Base-by-base conservation (phyloP, 2,329 filamentous ascomycete genomes). In the Alternaria ethzedia region DNA sequence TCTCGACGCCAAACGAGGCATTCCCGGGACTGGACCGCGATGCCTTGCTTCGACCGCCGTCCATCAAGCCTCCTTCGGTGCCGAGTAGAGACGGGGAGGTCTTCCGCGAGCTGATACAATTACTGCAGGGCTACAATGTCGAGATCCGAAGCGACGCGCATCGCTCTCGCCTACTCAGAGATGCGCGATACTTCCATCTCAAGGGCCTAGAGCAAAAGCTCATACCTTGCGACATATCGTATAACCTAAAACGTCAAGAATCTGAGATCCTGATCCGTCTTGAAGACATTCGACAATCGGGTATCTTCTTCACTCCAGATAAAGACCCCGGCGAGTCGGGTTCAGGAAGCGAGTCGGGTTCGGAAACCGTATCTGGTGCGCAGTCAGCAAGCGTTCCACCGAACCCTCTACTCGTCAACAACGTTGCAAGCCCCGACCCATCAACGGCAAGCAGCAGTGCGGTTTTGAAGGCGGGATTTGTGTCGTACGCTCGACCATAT, bases 101-200 rank as follows among this genome's bases (percentile, higher is more conserved):
- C 5, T 98, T 98, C 71, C 86, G 88, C 46, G 92, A 98, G 74
- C 83, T 98, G 5, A 82, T 97, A 12, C 91, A 93, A 70, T 82
- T 97, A 43, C 84, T 97, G 5, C 88, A 92, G 56, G 95, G 95
- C 5, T 97, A 97, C 78, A 90, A 92, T 0, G 80, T 97, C 2
- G 85, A 90, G 21, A 92, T 97, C 63, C 86, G 89, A 57, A 86
- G 90, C 77, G 91, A 94, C 67, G 84, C 86, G 3, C 95, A 98
- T 75, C 89, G 95, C 17, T 85, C 88, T 21, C 88, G 91, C 61
- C 85, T 98, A 4, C 83, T 98, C 2, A 87, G 92, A 44, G 95
- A 98, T 79, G 96, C 93, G 66, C 89, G 92, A 56, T 98, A 97
- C 79, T 97, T 95, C 79, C 93, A 97, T 78, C 90, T 98, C 71